phyloP scores from a whole-genome alignment of 257 asterid species.

The Thymus mandschuricus region DNA sequence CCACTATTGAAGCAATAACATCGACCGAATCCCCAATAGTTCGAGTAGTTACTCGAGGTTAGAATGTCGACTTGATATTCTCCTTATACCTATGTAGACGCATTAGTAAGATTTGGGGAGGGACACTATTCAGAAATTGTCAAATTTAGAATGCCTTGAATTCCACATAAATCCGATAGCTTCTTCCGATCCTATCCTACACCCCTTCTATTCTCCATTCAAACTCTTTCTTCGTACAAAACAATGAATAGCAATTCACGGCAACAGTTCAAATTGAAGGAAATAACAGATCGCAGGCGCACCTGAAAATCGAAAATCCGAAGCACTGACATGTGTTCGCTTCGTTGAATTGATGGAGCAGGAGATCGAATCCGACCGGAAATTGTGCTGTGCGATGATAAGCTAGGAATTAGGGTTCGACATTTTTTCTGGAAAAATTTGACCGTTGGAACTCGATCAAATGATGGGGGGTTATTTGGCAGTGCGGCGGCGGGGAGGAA shows the following conservation, averaged over 20 bases:
- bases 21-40: too few relatives aligned
- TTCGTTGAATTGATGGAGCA: constrained; percentile 8
- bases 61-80: too few relatives aligned
- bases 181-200: not conserved
- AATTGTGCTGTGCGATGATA: constrained; percentile 1
- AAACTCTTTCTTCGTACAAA: too few relatives aligned
- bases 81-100: too few relatives aligned
- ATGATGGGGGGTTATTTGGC: constrained; percentile 8
- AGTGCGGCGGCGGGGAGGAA: not conserved
- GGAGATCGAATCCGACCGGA: constrained; percentile 13
- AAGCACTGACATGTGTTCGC: not conserved
- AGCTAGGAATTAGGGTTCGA: not conserved
- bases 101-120: too few relatives aligned
- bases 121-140: not conserved
- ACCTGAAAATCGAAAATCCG: constrained; percentile 29
- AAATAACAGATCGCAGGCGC: constrained; percentile 15
- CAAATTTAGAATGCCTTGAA: not conserved
- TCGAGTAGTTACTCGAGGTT: too few relatives aligned
- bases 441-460: constrained; percentile 35
- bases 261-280: not conserved
- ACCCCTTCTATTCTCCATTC: not conserved
- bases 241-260: too few relatives aligned
- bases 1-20: too few relatives aligned
- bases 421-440: constrained; percentile 5
- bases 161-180: not conserved